Percentiles rank a stretch among this genome's conserved stretches.
Conservation (phyloP, 176 grass and related monocot genomes). For the Carex cristatella region DNA sequence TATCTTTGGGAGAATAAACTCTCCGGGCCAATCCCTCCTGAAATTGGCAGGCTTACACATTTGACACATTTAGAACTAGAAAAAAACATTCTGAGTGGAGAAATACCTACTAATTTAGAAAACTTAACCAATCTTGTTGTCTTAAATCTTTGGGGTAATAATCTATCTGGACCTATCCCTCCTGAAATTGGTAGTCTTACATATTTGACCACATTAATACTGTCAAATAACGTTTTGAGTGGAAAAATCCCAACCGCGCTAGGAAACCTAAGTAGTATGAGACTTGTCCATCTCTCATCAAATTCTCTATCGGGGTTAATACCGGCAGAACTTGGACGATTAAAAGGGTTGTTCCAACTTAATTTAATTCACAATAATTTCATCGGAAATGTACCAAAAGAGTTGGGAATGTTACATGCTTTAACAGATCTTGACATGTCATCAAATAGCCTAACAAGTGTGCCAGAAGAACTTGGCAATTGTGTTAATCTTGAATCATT, state of each 20-base stretch:
- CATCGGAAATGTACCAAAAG: background rate
- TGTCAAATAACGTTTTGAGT: background rate
- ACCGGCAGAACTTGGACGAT: background rate
- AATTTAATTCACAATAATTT: slow-evolving; percentile 2
- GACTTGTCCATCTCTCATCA: too few relatives aligned
- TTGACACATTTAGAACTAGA: slow-evolving; percentile 19
- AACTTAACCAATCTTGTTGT: background rate
- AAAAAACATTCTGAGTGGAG: slow-evolving; percentile 10
- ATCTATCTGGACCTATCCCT: background rate
- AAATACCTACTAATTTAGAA: background rate
- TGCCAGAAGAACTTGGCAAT: background rate
- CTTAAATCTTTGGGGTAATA: slow-evolving; percentile 20
- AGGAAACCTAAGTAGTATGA: background rate
- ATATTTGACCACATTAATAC: background rate
- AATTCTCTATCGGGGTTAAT: background rate
- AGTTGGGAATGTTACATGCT: background rate
- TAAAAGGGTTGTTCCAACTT: background rate
- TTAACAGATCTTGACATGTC: background rate
- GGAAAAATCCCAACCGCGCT: background rate
- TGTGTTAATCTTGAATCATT: background rate
- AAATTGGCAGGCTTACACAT: slow-evolving; percentile 3
- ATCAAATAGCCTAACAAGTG: background rate
- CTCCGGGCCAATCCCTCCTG: too few relatives aligned
- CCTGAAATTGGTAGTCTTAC: slow-evolving; percentile 22
- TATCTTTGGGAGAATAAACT: too few relatives aligned